Evolutionary conservation across 257 asterid species (phyloP), one percentile per base, ranked within the genome.

Genomic region (Haberlea rhodopensis): DNA sequence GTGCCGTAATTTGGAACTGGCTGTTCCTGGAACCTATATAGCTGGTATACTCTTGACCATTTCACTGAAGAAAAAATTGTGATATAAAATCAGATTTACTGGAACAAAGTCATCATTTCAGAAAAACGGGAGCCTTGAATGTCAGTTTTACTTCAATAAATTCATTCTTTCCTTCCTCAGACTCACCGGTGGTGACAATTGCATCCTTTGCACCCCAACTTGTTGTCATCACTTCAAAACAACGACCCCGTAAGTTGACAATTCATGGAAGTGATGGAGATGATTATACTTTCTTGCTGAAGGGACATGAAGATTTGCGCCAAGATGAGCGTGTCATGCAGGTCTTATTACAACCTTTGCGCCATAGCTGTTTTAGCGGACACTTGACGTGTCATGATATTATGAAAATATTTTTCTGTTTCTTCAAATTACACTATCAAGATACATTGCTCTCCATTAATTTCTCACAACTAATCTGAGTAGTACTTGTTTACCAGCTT

Each of bases 291-390:
- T 94, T 94, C 75, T 74, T 94, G 85, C 81, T 94, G 65, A 94
- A 94, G 78, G 99, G 97, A 62, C 97, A 94, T 69, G 99, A 94
- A 78, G 99, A 94, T 77, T 81, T 94, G 59, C 97, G 99, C 65
- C 99, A 94, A 77, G 99, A 94, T 80, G 99, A 94, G 80, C 99
- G 99, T 69, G 99, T 94, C 70, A 94, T 94, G 99, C 99, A 94
- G 99, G 99, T 94, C 21, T 60, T 60, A 43, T 63, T 53, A 26
- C 37, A 11, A 57, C 52, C 16, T 43, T 18, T 18, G 20, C 15
- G 10, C 13, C 21, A 23, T 29, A 24, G 66, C 28, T 23, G 43
- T 52, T 59, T 51, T 6, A 66, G n/a, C 15, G 18, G 53, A 15
- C n/a, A 5, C 23, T 23, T 66, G 43, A 51, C 53, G 25, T 61